Base-by-base conservation (phyloP, 1,139 yeast species). In the Protomyces pachydermus region DNA sequence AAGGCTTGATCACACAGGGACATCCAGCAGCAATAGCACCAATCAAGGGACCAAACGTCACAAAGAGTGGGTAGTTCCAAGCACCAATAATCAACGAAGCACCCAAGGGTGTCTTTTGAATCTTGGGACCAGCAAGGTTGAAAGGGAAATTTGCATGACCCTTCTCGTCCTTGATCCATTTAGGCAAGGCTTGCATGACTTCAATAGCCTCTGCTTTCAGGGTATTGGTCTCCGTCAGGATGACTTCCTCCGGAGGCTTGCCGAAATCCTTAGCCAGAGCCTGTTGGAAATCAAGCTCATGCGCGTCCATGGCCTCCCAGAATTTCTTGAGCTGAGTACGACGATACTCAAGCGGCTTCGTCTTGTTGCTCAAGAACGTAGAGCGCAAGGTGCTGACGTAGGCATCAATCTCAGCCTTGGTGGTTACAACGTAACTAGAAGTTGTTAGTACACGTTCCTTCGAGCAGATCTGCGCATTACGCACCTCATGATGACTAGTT, bases 1-100 rank as follows among this genome's bases (percentile, higher is more conserved):
- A 82, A 39, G 90, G 95, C 74, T 91, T 91, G 71, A 88, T 77
- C 28, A 88, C 84, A 34, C 88, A 95, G 6, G 86, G 80, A 74
- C 91, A 91, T 25, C 98, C 98, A 23, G 87, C 91, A 1, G 96
- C 91, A 70, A 93, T 78, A 0, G 97, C 97, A 37, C 90, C 90
- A 48, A 85, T 80, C 20, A 91, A 72, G 0, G 97, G 91, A 16
- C 83, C 79, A 32, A 91, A 69, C 0, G 89, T 72, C 68, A 91
- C 77, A 52, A 82, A 69, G 62, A 88, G 74, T 0, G 98, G 98
- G 74, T 87, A 93, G 76, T 91, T 91, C 82, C 88, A 91, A 0
- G 98, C 60, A 14, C 61, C 64, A 23, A 64, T 64, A 25, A 60
- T 60, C 35, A 64, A 37, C 3, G 61, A 45, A 5, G 60, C 66